Base-by-base conservation (phyloP, 2,329 filamentous ascomycete species). In the Sarocladium kiliense region DNA sequence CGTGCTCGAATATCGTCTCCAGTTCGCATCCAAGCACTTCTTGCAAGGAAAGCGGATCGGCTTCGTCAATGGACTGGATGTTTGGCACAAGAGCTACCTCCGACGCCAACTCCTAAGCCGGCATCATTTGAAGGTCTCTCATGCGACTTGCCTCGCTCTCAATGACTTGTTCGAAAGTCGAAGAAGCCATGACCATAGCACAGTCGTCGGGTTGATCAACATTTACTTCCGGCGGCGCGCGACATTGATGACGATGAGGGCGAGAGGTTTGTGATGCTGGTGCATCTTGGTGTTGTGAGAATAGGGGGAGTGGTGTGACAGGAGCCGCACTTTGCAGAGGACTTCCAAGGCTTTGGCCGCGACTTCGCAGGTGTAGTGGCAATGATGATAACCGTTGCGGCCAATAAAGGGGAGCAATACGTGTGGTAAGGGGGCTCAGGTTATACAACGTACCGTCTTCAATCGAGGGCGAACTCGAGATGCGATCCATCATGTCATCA, bases 391-490 rank as follows among this genome's bases (percentile, higher is more conserved):
- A 66, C 65, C 73, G 73, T 61, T 67, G 69, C 56, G 75, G 76
- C 75, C 73, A 75, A 66, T 62, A 71, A 65, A 58, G 62, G 58
- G 44, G 18, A 9, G 41, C n/a, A 5, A 34, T 19, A 19, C 45
- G n/a, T 25, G 41, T 18, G 19, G n/a, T 37, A 9, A 23, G n/a
- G 54, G 39, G 41, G 12, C 3, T 25, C 7, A 16, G 18, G 53
- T 66, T 68, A 74, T 71, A 73, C 75, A 77, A 94, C 91, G 81
- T 86, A 99, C 93, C 93, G 87, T 97, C 93, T 79, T 96, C 91
- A 73, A 99, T 99, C 64, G 93, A 97, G 68, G 94, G 94, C 65
- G 93, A 97, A 73, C 92, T 97, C 65, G 93, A 97, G 62, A 99
- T 97, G 73, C 94, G 94, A 77, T 97, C 94, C 88, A 96, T 91